Percentiles rank a stretch among this genome's conserved stretches.
These are phyloP conservation scores for Citrus hindsii DNA, from an alignment of 345 rosid species.

Conservation along the genomic window DNA sequence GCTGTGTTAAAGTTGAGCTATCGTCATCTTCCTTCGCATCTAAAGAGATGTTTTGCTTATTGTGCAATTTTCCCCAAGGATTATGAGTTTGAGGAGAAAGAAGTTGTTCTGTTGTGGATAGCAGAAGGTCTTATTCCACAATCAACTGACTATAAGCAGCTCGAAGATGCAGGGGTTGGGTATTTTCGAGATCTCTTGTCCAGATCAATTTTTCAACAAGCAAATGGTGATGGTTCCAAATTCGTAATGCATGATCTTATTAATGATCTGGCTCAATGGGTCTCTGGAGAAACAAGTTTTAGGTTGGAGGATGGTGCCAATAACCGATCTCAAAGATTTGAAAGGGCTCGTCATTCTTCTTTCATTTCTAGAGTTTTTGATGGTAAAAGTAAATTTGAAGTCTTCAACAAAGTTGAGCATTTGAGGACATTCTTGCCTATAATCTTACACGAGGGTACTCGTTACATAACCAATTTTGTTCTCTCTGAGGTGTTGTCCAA, in stretches of 20 bases:
- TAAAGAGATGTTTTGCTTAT: slow-evolving; percentile 21
- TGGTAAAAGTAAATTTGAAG: neutral
- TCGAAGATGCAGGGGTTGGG: slow-evolving; percentile 14
- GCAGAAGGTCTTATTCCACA: slow-evolving; percentile 17
- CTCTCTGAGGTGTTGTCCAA: neutral
- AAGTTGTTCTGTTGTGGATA: slow-evolving; percentile 21
- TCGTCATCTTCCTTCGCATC: neutral
- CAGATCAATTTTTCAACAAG: slow-evolving; percentile 8
- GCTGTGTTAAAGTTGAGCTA: neutral
- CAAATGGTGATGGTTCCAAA: neutral
- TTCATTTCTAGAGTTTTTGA: neutral
- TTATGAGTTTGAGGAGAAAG: slow-evolving; percentile 17
- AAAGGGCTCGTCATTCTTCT: neutral
- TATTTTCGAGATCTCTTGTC: slow-evolving; percentile 13
- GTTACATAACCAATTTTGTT: neutral
- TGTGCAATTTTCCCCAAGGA: slow-evolving; percentile 20
- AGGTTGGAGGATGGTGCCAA: neutral
- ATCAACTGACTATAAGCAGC: neutral
- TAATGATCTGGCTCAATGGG: neutral
- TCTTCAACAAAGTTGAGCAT: neutral
- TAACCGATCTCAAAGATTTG: neutral
- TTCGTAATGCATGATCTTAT: neutral
- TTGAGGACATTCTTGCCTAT: neutral
- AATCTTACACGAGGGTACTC: neutral
- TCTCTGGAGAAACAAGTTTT: neutral